Conservation (phyloP, 192 early-diverging fungal species). For the Linnemannia elongata region DNA sequence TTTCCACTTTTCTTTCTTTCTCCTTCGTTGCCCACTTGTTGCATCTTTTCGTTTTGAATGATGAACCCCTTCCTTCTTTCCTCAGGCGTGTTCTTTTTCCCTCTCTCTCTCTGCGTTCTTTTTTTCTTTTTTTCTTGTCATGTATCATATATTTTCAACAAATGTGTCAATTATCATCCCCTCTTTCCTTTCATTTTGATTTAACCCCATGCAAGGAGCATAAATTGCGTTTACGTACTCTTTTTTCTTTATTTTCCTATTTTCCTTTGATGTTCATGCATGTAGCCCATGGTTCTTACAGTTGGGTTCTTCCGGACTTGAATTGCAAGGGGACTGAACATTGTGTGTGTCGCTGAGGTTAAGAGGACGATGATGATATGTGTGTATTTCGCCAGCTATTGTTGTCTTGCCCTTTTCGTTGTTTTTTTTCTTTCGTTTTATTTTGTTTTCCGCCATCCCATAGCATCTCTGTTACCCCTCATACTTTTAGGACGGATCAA, state of each 20-base stretch:
- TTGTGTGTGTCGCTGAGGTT: background rate
- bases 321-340: background rate
- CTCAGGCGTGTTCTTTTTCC: background rate
- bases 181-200: background rate
- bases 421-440: constrained; percentile 16
- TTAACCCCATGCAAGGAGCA: background rate
- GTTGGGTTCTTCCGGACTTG: background rate
- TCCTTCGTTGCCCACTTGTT: background rate
- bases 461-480: background rate
- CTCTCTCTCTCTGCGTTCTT: background rate
- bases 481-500: constrained; percentile 21
- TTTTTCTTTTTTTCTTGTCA: background rate
- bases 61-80: background rate
- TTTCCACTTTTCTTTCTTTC: too few relatives aligned
- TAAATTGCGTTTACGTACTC: background rate
- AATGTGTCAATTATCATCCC: constrained; percentile 2
- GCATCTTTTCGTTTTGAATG: constrained; percentile 2
- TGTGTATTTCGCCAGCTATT: background rate
- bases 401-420: background rate
- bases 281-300: background rate
- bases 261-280: background rate
- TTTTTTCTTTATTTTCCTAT: background rate
- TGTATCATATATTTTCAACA: constrained; percentile 4
- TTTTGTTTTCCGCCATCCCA: background rate
- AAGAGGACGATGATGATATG: background rate